Conservation (phyloP, 1,284 basidiomycete genomes). For the Pseudozyma hubeiensis region DNA sequence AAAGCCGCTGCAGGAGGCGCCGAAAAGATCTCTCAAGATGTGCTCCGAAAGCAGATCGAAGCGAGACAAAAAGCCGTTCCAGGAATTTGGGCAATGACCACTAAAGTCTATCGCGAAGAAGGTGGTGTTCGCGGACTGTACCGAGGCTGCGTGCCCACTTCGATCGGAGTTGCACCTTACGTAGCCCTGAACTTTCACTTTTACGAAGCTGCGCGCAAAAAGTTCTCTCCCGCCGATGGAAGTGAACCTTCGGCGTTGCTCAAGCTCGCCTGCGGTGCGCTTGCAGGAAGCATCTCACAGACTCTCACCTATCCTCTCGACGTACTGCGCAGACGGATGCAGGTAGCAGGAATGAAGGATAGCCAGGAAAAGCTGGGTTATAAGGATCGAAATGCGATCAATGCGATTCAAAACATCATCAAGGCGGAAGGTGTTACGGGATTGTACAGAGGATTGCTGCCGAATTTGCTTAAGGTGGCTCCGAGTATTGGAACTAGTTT, state of each 20-base stretch:
- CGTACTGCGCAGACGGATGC: slow-evolving; percentile 92
- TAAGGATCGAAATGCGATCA: slow-evolving; percentile 75
- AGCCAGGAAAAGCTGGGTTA: slow-evolving; percentile 74
- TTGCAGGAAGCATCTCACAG: slow-evolving; percentile 80
- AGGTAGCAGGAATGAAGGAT: slow-evolving; percentile 85
- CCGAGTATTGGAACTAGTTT: slow-evolving; percentile 66
- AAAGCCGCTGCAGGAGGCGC: neutral
- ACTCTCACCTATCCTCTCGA: slow-evolving; percentile 96
- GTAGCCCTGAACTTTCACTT: slow-evolving; percentile 72
- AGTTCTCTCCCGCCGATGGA: slow-evolving; percentile 57
- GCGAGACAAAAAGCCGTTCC: slow-evolving; percentile 69
- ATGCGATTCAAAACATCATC: slow-evolving; percentile 79
- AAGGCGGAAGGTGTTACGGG: slow-evolving; percentile 79
- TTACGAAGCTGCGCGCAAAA: slow-evolving; percentile 66
- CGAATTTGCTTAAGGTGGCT: slow-evolving; percentile 82
- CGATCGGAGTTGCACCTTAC: slow-evolving; percentile 91
- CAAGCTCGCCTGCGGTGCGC: slow-evolving; percentile 71
- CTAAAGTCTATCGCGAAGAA: slow-evolving; percentile 88
- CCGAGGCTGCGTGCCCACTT: slow-evolving; percentile 86
- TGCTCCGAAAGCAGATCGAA: slow-evolving; percentile 27
- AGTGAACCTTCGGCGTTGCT: slow-evolving; percentile 47
- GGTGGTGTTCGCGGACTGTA: slow-evolving; percentile 88
- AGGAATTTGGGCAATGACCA: slow-evolving; percentile 87
- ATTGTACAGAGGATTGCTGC: slow-evolving; percentile 88
- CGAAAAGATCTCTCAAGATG: slow-evolving; percentile 18